Evolutionary conservation across 805 yeast genomes (phyloP).

Genomic region (Blastobotrys americana): DNA sequence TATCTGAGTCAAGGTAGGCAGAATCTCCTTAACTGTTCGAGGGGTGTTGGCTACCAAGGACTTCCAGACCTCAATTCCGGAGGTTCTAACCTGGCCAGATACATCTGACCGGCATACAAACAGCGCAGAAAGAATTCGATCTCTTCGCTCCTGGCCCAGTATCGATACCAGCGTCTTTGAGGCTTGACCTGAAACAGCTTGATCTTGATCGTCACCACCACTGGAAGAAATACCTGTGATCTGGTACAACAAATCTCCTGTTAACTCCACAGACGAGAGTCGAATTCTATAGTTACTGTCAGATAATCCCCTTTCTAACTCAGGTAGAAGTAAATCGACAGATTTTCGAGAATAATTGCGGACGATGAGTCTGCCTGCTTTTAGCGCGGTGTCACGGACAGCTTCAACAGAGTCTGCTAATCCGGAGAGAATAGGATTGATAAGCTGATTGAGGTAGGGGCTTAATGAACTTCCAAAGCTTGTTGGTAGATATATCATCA

Average conservation of each 20-base stretch:
- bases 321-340: conserved; percentile 87
- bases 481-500: conserved; percentile 83
- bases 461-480: conserved; percentile 89
- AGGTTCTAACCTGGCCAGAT: conserved; percentile 76
- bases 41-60: conserved; percentile 95
- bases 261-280: conserved; percentile 85
- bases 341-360: conserved; percentile 88
- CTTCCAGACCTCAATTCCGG: conserved; percentile 94
- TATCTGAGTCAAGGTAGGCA: conserved; percentile 73
- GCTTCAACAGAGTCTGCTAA: conserved; percentile 84
- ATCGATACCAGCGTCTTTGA: conserved; percentile 62
- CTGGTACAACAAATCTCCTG: conserved; percentile 92
- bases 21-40: conserved; percentile 81
- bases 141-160: conserved; percentile 84
- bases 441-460: conserved; percentile 75
- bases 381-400: conserved; percentile 80
- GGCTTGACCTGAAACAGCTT: conserved; percentile 28
- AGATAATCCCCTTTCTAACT: conserved; percentile 80
- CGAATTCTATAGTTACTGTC: conserved; percentile 81
- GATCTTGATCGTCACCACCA: conserved; percentile 57
- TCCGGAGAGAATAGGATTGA: conserved; percentile 88
- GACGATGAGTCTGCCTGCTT: conserved; percentile 88
- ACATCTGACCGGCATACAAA: conserved; percentile 93
- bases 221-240: conserved; percentile 83
- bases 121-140: conserved; percentile 73